These are phyloP conservation scores for Eimeria sp. DNA, from an alignment of 169 alveolate species.

Conservation along the genomic window DNA sequence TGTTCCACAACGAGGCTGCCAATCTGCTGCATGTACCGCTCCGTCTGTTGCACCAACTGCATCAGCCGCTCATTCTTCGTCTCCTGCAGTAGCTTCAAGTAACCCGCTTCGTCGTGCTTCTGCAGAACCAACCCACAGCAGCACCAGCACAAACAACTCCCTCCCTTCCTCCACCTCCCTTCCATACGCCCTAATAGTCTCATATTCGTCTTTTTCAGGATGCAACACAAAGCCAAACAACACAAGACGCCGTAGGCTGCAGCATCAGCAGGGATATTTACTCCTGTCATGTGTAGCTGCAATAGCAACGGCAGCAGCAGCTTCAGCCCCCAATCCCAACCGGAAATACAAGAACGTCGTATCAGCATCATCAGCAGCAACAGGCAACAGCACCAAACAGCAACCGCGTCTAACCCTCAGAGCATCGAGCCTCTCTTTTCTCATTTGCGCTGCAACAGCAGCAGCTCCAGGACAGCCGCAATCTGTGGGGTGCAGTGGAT, in stretches of 20 bases:
- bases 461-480: conserved; percentile 81
- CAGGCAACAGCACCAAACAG: neutral
- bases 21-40: conserved; percentile 94
- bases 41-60: conserved; percentile 96
- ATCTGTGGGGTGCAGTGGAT: conserved; percentile 77
- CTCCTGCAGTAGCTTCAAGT: conserved; percentile 93
- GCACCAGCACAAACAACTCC: neutral
- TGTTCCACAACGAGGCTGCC: conserved; percentile 96
- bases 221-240: neutral
- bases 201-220: too few species aligned
- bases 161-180: neutral
- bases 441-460: conserved; percentile 70
- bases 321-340: conserved; percentile 1
- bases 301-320: conserved; percentile 11
- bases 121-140: neutral
- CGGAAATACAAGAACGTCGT: neutral
- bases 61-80: conserved; percentile 96
- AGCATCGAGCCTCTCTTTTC: conserved; percentile 76
- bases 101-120: conserved; percentile 96
- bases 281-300: neutral
- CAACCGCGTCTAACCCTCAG: conserved; percentile 46
- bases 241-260: neutral
- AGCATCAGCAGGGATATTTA: neutral
- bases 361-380: neutral
- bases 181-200: neutral